Evolutionary conservation across 495 filamentous ascomycete species (phyloP).

Genomic region (Penicillium nucicola): DNA sequence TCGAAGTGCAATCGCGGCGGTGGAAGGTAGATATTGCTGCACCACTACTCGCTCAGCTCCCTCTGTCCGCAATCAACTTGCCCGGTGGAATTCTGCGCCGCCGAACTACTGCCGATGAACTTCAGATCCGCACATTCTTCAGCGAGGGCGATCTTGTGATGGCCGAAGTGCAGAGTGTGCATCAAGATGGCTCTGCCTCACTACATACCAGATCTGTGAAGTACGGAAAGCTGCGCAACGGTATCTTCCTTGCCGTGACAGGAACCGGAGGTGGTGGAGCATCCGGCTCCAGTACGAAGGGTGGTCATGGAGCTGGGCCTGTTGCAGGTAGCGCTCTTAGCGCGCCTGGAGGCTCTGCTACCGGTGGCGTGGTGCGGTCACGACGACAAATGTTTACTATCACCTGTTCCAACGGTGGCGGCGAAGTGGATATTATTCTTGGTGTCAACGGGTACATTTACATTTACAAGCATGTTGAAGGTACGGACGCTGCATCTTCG

Average conservation of each 20-base stretch:
- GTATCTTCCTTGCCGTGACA: slow-evolving; percentile 75
- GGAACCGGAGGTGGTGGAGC: slow-evolving; percentile 73
- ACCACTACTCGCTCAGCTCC: slow-evolving; percentile 75
- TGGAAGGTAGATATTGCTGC: slow-evolving; percentile 94
- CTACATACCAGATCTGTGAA: slow-evolving; percentile 86
- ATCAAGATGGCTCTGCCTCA: slow-evolving; percentile 73
- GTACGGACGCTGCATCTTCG: slow-evolving; percentile 49
- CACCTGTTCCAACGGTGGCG: slow-evolving; percentile 62
- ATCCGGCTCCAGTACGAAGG: slow-evolving; percentile 31
- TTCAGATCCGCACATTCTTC: slow-evolving; percentile 93
- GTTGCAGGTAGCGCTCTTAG: slow-evolving; percentile 13
- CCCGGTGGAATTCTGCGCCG: slow-evolving; percentile 90
- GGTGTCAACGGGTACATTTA: slow-evolving; percentile 97
- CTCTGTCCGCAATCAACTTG: slow-evolving; percentile 85
- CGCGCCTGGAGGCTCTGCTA: slow-evolving; percentile 15
- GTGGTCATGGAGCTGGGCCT: slow-evolving; percentile 23
- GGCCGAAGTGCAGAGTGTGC: slow-evolving; percentile 85
- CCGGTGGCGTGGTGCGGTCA: slow-evolving; percentile 71
- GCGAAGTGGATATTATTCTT: slow-evolving; percentile 79
- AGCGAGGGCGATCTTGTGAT: slow-evolving; percentile 85
- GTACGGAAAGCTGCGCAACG: slow-evolving; percentile 94
- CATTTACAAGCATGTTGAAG: slow-evolving; percentile 73
- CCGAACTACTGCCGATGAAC: slow-evolving; percentile 87
- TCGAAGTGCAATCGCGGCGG: slow-evolving; percentile 81
- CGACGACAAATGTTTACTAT: slow-evolving; percentile 86